phyloP scores from a whole-genome alignment of 2,329 filamentous ascomycete species.

The Aspergillus alliaceus region DNA sequence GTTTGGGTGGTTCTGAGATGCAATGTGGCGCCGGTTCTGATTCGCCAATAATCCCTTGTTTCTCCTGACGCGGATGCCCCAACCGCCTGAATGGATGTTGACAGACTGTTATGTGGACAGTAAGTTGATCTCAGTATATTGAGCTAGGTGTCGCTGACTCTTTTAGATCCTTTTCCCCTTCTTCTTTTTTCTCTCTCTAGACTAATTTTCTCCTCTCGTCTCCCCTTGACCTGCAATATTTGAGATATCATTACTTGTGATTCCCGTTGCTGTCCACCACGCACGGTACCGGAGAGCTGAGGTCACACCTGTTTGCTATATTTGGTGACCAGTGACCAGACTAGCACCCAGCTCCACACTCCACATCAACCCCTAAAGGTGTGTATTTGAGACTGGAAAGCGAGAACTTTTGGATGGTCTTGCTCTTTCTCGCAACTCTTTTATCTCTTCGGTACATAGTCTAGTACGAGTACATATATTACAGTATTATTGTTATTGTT shows the following conservation, averaged over 20 bases:
- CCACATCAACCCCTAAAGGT: constrained; percentile 4
- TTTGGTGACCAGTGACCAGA: neutral
- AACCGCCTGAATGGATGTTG: neutral
- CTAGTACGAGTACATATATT: constrained; percentile 2
- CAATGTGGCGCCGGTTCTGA: neutral
- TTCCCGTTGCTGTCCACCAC: neutral
- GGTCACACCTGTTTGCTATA: constrained; percentile 2
- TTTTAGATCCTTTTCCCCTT: neutral
- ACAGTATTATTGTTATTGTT: constrained; percentile 1
- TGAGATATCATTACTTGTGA: neutral
- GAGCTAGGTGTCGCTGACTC: neutral
- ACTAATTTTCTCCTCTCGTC: neutral
- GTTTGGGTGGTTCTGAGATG: constrained; percentile 1
- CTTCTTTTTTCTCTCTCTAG: neutral
- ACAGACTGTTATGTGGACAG: neutral
- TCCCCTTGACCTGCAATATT: neutral
- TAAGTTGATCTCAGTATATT: neutral
- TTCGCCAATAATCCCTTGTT: constrained; percentile 1
- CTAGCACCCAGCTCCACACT: constrained; percentile 11
- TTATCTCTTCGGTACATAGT: neutral
- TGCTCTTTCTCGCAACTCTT: neutral
- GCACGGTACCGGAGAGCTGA: neutral
- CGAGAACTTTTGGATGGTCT: neutral
- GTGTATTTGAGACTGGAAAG: neutral
- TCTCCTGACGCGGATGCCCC: neutral